These are phyloP conservation scores for Halophytophthora batemanensis DNA, from an alignment of 352 stramenopile species.

Conservation along the genomic window DNA sequence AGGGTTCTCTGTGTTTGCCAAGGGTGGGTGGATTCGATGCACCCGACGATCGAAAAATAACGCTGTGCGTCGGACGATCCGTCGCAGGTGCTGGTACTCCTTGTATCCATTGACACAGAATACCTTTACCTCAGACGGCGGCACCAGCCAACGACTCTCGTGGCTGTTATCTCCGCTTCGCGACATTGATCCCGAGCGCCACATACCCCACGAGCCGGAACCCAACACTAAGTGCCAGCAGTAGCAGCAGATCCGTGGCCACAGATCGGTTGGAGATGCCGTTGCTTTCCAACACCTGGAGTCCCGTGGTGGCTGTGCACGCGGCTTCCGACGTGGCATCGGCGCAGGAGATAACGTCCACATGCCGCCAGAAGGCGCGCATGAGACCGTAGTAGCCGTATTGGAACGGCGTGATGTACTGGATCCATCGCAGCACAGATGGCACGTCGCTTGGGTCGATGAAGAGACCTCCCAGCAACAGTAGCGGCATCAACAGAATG, in stretches of 20 bases:
- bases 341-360: constrained; percentile 37
- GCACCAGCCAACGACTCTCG: no score
- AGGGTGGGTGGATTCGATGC: no score
- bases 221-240: constrained; percentile 25
- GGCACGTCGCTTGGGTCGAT: constrained; percentile 36
- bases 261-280: constrained; percentile 27
- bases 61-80: no score
- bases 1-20: no score
- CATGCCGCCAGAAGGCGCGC: constrained; percentile 37
- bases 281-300: constrained; percentile 31
- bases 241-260: constrained; percentile 17
- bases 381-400: constrained; percentile 52
- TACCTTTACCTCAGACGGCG: no score
- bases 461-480: constrained; percentile 51
- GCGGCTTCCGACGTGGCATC: constrained; percentile 7
- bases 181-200: constrained; percentile 23
- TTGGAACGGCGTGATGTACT: constrained; percentile 49
- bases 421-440: constrained; percentile 39
- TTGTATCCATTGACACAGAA: no score
- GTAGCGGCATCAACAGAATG: constrained; percentile 36
- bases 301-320: constrained; percentile 26
- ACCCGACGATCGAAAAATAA: no score
- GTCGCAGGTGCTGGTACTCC: no score
- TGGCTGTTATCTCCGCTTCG: constrained; percentile 17
- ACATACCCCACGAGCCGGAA: constrained; percentile 30